phyloP scores from a whole-genome alignment of 75 land plant genomes.

The Isoetes taiwanensis region DNA sequence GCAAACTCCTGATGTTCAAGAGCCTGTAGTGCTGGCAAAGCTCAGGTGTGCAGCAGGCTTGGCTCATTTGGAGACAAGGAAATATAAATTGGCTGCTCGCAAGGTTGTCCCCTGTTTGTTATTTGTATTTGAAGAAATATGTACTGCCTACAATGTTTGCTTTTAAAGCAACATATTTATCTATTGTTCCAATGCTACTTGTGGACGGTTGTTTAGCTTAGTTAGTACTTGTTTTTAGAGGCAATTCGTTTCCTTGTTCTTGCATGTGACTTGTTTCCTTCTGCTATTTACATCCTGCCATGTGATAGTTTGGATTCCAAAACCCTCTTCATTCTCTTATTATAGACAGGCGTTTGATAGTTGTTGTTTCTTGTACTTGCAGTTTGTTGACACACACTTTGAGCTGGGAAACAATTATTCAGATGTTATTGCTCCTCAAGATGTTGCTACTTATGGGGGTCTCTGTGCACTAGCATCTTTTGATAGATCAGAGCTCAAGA shows the following conservation, averaged over 20 bases:
- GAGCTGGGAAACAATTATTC: slow-evolving; percentile 2
- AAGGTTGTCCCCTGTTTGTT: not conserved
- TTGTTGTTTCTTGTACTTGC: not conserved
- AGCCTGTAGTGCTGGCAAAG: not conserved
- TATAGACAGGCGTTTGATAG: too few relatives aligned
- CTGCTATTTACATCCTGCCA: too few relatives aligned
- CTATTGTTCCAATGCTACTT: too few relatives aligned
- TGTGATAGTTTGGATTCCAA: too few relatives aligned
- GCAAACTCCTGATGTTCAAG: not conserved
- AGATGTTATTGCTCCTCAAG: slow-evolving; percentile 2
- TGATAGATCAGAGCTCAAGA: not conserved
- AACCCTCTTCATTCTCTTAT: too few relatives aligned
- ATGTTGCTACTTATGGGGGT: not conserved
- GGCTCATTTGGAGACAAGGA: not conserved
- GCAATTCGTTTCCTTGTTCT: too few relatives aligned
- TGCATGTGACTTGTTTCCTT: too few relatives aligned
- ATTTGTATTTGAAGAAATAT: not conserved
- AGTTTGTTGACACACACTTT: slow-evolving; percentile 2
- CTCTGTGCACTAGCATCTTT: slow-evolving; percentile 5
- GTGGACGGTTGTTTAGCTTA: too few relatives aligned
- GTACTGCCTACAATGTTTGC: not conserved
- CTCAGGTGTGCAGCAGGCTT: slow-evolving; percentile 2
- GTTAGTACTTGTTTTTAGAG: too few relatives aligned
- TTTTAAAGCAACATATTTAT: not conserved
- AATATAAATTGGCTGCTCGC: slow-evolving; percentile 4